These are phyloP conservation scores for Rhodotorula diobovata DNA, from an alignment of 768 basidiomycete species.

Conservation along the genomic window DNA sequence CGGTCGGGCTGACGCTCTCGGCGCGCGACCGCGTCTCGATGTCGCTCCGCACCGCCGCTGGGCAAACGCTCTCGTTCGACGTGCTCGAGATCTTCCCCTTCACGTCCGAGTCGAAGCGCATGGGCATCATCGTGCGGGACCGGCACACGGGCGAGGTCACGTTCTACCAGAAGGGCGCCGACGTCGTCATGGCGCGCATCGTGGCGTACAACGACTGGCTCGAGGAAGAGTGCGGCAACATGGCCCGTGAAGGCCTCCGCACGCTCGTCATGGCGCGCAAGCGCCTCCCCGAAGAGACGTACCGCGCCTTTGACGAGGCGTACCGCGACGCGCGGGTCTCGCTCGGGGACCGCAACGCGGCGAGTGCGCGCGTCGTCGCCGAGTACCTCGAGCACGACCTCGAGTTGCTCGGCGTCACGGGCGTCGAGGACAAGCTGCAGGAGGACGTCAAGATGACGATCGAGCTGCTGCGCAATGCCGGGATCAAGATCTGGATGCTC, in stretches of 20 bases:
- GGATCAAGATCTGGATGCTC: conserved; percentile 99
- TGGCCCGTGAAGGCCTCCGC: conserved; percentile 91
- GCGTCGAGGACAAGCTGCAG: conserved; percentile 98
- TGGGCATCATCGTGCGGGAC: conserved; percentile 95
- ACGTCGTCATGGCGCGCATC: conserved; percentile 94
- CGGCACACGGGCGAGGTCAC: conserved; percentile 66
- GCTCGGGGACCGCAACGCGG: conserved; percentile 70
- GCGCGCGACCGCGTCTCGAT: conserved; percentile 89
- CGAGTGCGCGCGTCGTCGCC: conserved; percentile 67
- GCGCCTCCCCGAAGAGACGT: conserved; percentile 63
- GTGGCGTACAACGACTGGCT: conserved; percentile 98
- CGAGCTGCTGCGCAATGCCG: conserved; percentile 87
- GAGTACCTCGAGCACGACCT: conserved; percentile 80
- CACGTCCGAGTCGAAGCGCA: conserved; percentile 96
- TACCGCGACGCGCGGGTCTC: conserved; percentile 74
- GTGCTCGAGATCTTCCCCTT: conserved; percentile 95
- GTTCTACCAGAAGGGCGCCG: conserved; percentile 95
- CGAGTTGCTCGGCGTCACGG: conserved; percentile 86
- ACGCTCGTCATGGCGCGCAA: conserved; percentile 90
- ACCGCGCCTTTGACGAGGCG: conserved; percentile 64
- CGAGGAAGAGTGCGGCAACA: conserved; percentile 96
- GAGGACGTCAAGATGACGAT: conserved; percentile 93
- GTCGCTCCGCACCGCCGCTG: conserved; percentile 68
- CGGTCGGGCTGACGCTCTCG: conserved; percentile 81
- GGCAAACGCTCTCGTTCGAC: conserved; percentile 64